phyloP scores from a whole-genome alignment of 1,139 yeast genomes.

The Saccharomyces pastorianus region DNA sequence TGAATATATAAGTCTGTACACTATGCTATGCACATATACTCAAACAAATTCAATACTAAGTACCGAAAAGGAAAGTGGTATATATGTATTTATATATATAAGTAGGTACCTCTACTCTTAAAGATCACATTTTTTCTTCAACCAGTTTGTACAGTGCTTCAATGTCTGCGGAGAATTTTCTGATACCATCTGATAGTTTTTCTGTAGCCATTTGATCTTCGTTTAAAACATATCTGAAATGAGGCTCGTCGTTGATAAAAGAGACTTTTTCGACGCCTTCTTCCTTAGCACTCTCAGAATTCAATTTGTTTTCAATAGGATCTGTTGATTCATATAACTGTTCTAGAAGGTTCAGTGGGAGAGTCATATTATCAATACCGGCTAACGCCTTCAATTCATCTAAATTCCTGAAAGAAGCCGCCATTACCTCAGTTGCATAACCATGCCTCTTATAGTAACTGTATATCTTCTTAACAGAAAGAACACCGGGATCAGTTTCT shows the following conservation, averaged over 20 bases:
- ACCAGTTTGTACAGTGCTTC: constrained; percentile 68
- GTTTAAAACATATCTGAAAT: constrained; percentile 82
- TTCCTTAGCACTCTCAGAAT: constrained; percentile 46
- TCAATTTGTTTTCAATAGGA: constrained; percentile 70
- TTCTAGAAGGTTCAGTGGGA: constrained; percentile 86
- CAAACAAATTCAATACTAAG: neutral
- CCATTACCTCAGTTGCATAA: constrained; percentile 97
- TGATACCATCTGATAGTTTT: constrained; percentile 94
- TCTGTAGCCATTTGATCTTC: constrained; percentile 98
- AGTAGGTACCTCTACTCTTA: neutral
- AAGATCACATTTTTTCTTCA: constrained; percentile 54
- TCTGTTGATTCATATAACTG: constrained; percentile 72
- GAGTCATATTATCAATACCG: constrained; percentile 92
- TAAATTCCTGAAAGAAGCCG: constrained; percentile 96
- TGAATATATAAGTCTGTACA: neutral
- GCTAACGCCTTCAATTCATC: constrained; percentile 96
- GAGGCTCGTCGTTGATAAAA: constrained; percentile 74
- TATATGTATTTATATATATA: neutral
- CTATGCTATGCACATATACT: neutral
- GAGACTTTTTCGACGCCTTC: constrained; percentile 58
- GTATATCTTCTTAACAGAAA: constrained; percentile 76
- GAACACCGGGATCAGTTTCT: constrained; percentile 91
- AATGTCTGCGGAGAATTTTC: constrained; percentile 91
- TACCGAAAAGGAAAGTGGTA: neutral
- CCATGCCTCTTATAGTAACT: constrained; percentile 96